phyloP scores from a whole-genome alignment of 2,329 filamentous ascomycete species.

The Ascochyta fabae region DNA sequence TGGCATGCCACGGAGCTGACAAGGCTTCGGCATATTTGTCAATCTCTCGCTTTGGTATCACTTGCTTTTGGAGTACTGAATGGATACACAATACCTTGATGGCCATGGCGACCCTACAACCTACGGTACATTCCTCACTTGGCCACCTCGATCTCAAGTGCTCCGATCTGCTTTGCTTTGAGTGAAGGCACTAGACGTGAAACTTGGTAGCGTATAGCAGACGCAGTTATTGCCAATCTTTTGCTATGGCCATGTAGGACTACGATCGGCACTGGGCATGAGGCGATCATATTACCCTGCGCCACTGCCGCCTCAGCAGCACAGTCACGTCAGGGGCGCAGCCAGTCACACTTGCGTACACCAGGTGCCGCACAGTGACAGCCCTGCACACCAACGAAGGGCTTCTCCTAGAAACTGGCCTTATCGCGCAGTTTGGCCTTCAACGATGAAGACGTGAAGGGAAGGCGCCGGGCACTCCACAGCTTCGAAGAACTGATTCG shows the following conservation, averaged over 20 bases:
- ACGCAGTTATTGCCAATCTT: too few relatives aligned
- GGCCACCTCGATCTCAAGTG: background rate
- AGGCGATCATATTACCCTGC: conserved; percentile 7
- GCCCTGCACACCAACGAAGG: background rate
- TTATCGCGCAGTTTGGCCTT: background rate
- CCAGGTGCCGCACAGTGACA: background rate
- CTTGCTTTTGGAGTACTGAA: conserved; percentile 15
- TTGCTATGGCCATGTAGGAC: too few relatives aligned
- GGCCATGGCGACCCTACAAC: background rate
- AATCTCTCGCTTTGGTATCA: background rate
- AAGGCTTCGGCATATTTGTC: background rate
- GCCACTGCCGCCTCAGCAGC: conserved; percentile 14
- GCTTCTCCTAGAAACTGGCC: background rate
- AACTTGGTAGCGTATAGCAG: too few relatives aligned
- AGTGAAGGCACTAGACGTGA: too few relatives aligned
- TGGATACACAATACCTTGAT: conserved; percentile 16
- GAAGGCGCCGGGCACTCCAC: background rate
- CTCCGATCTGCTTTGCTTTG: background rate
- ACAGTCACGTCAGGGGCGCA: background rate
- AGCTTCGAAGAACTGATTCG: background rate
- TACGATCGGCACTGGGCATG: conserved; percentile 4
- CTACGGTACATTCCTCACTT: background rate
- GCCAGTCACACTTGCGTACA: background rate
- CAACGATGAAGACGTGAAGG: background rate
- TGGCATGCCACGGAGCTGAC: background rate